Evolutionary conservation across 208 protist genomes (phyloP), one percentile per base, ranked within the genome.

Genomic region (Wallacemonas sp.): DNA sequence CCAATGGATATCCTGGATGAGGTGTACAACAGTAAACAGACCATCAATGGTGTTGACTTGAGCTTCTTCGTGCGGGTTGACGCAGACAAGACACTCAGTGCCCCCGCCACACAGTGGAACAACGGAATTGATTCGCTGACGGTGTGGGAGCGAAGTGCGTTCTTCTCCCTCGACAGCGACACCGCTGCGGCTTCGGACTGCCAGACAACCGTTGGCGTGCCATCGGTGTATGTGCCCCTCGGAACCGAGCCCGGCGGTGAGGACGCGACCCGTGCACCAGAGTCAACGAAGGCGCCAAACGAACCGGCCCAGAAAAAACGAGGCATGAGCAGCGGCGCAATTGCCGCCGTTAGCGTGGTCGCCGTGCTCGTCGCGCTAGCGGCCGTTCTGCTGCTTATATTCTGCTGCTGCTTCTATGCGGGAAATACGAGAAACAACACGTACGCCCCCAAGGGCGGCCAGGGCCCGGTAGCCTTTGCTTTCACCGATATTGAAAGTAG

Each of bases 401-500:
- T 39, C 27, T 73, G 24, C n/a, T 66, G 30, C 61, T 41, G 22
- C 34, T 64, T 46, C 36, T 74, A 52, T 61, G 17, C 19, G 13
- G 60, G 60, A 21, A 59, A 81, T 60, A 73, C 57, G 6, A 71
- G 80, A 26, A 65, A 88, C 69, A 81, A 82, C 69, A n/a, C 41
- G 46, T 81, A 81, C 50, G 81, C 81, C 9, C 80, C 70, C 21
- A 90, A 83, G 53, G 73, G 87, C 30, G 34, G 9, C 15, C 48
- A 12, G n/a, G 34, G 73, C 26, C 78, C 74, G 17, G 63, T 88
- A 42, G 76, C 81, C 37, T 63, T 92, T 10, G 44, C 87, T 21
- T 91, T 88, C 53, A 91, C 83, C 1, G 81, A 92, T 57, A 79
- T 95, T 46, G 72, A 91, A 61, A 73, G 55, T 53, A 83, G 75